Base-by-base conservation (phyloP, 2,329 filamentous ascomycete species). In the Xenoacremonium recifei region DNA sequence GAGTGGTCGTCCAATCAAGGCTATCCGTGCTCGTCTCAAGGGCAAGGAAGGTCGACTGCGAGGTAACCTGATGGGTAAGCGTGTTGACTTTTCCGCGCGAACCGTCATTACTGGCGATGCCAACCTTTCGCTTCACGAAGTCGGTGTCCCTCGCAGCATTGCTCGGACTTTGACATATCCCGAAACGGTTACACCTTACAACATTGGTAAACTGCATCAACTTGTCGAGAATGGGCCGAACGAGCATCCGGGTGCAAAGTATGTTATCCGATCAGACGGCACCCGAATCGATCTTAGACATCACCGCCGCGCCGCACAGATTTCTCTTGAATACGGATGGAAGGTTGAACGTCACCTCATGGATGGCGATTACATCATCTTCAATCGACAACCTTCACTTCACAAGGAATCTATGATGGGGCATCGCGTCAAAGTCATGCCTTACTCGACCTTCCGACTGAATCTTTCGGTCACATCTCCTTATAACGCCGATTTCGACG, bases 331-430 rank as follows among this genome's bases (percentile, higher is more conserved):
- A 60, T 96, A 96, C 62, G 95, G 95, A 36, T 97, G 92, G 92
- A 97, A 96, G 64, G 95, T 99, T 25, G 93, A 99, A 70, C 86
- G 93, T 48, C 93, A 99, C 68, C 82, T 99, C 51, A 84, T 95
- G 59, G 89, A 96, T 59, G 92, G 92, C 44, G 93, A 99, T 67
- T 95, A 89, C 53, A 97, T 99, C 69, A 91, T 99, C 61, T 99
- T 99, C 82, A 99, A 99, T 67, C 93, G 93, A 77, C 93, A 99
- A 64, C 93, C 93, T 1, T 99, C 93, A 25, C 76, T 99, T 60
- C 93, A 99, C 77, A 99, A 99, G 69, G 93, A 99, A 65, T 99
- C 93, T 47, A 99, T 99, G 93, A 99, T 99, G 95, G 93, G 89
- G 67, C 93, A 99, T 69, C 84, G 89, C 57, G 93, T 99, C 50